Percentiles rank a stretch among this genome's conserved stretches.
Conservation (phyloP, 2,329 filamentous ascomycete genomes). For the Rachicladosporium sp. region DNA sequence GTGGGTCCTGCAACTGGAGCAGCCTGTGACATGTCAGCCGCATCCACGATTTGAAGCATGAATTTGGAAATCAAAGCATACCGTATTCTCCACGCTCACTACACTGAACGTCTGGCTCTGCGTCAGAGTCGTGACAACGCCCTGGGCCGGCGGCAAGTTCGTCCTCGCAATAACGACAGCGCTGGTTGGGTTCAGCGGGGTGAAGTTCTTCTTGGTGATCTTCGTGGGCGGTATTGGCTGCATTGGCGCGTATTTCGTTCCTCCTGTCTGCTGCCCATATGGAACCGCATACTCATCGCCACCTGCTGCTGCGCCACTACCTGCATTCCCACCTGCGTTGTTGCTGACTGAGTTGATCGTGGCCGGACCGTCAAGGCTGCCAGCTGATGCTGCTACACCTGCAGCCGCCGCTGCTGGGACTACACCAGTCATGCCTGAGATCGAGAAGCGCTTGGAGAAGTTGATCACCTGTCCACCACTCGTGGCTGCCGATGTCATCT, state of each 20-base stretch:
- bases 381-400: slow-evolving; percentile 24
- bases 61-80: slow-evolving; percentile 18
- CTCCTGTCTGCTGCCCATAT: slow-evolving; percentile 45
- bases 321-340: slow-evolving; percentile 5
- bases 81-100: slow-evolving; percentile 45
- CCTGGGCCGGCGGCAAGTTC: slow-evolving; percentile 32
- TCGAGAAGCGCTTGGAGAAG: slow-evolving; percentile 52
- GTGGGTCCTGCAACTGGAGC: slow-evolving; percentile 39
- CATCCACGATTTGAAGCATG: too few relatives aligned
- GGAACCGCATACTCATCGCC: slow-evolving; percentile 27
- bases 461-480: slow-evolving; percentile 45
- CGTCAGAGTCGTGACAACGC: slow-evolving; percentile 39
- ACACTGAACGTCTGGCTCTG: slow-evolving; percentile 39
- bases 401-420: slow-evolving; percentile 24
- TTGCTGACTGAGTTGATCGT: slow-evolving; percentile 22
- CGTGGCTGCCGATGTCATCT: slow-evolving; percentile 44
- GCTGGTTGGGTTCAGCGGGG: slow-evolving; percentile 47
- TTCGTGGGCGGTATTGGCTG: slow-evolving; percentile 46
- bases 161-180: slow-evolving; percentile 40
- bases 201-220: slow-evolving; percentile 41
- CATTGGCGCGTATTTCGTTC: slow-evolving; percentile 50
- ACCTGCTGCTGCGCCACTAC: slow-evolving; percentile 8
- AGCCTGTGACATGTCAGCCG: slow-evolving; percentile 29
- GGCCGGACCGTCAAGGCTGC: slow-evolving; percentile 14
- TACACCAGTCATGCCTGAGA: slow-evolving; percentile 50